phyloP scores from a whole-genome alignment of 768 basidiomycete genomes.

The Infundibulicybe gibba region DNA sequence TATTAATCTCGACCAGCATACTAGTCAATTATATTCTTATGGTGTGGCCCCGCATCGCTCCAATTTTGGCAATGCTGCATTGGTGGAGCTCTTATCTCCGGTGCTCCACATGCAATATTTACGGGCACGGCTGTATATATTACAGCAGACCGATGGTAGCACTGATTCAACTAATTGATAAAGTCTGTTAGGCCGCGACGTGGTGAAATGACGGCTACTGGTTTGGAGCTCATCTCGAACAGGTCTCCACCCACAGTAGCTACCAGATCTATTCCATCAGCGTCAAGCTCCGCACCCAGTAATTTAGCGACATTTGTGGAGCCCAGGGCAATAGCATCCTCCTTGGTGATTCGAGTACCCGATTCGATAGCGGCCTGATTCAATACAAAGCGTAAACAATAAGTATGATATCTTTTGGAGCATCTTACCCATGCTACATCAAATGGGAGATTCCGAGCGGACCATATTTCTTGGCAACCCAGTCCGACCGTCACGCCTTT shows the following conservation, averaged over 20 bases:
- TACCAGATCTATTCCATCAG: constrained; percentile 49
- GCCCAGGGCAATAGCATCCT: constrained; percentile 42
- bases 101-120: too few species aligned
- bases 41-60: too few species aligned
- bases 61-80: too few species aligned
- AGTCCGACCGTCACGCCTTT: constrained; percentile 74
- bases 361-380: constrained; percentile 41
- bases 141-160: too few species aligned
- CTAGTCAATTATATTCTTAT: too few species aligned
- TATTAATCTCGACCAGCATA: too few species aligned
- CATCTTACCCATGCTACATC: constrained; percentile 75
- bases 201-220: constrained; percentile 52
- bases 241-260: constrained; percentile 50
- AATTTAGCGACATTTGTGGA: constrained; percentile 41
- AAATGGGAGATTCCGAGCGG: constrained; percentile 72
- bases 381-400: neutral
- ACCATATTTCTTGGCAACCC: constrained; percentile 62
- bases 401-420: neutral
- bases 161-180: too few species aligned
- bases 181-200: constrained; percentile 4
- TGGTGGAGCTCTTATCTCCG: too few species aligned
- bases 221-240: constrained; percentile 41
- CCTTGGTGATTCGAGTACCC: constrained; percentile 33
- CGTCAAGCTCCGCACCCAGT: constrained; percentile 30
- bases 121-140: too few species aligned